A percentile compares a stretch with the other conserved stretches of the same genome.
phyloP scores from a whole-genome alignment of 306 rosid genomes.

The Lathyrus sativus region DNA sequence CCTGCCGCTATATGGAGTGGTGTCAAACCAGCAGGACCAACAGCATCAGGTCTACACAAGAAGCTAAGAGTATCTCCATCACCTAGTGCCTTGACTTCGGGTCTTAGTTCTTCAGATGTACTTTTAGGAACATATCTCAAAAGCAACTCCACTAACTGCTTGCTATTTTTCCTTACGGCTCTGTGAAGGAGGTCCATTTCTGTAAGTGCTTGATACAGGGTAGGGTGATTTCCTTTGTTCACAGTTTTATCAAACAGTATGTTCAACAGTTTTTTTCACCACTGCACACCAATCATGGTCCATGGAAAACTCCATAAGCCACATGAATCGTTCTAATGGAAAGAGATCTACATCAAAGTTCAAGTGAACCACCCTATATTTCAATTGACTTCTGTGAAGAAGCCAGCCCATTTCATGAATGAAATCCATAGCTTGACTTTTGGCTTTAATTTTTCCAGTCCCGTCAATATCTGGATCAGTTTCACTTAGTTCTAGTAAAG shows the following conservation, averaged over 20 bases:
- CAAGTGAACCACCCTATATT: conserved; percentile 59
- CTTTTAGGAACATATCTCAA: conserved; percentile 64
- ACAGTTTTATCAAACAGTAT: conserved; percentile 68
- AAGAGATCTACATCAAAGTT: conserved; percentile 57
- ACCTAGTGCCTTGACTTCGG: conserved; percentile 43
- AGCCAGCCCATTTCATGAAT: conserved; percentile 97
- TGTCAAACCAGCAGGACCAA: conserved; percentile 81
- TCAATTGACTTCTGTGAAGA: conserved; percentile 73
- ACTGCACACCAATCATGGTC: conserved; percentile 93
- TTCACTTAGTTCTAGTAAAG: too few relatives aligned
- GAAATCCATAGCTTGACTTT: conserved; percentile 79
- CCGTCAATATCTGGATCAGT: too few relatives aligned
- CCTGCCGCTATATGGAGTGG: conserved; percentile 94
- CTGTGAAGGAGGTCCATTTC: too few relatives aligned
- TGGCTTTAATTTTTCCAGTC: too few relatives aligned
- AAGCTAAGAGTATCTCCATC: conserved; percentile 45
- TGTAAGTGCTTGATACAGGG: conserved; percentile 55
- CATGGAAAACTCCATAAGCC: conserved; percentile 88
- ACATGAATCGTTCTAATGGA: conserved; percentile 67
- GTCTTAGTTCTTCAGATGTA: conserved; percentile 42
- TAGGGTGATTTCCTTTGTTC: conserved; percentile 59
- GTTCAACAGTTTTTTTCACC: conserved; percentile 68
- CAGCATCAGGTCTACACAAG: conserved; percentile 76
- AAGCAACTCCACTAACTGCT: too few relatives aligned
- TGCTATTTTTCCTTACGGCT: too few relatives aligned